Evolutionary conservation across 2,329 filamentous ascomycete species (phyloP), one percentile per base, ranked within the genome.

Genomic region (Pseudogymnoascus sp.): DNA sequence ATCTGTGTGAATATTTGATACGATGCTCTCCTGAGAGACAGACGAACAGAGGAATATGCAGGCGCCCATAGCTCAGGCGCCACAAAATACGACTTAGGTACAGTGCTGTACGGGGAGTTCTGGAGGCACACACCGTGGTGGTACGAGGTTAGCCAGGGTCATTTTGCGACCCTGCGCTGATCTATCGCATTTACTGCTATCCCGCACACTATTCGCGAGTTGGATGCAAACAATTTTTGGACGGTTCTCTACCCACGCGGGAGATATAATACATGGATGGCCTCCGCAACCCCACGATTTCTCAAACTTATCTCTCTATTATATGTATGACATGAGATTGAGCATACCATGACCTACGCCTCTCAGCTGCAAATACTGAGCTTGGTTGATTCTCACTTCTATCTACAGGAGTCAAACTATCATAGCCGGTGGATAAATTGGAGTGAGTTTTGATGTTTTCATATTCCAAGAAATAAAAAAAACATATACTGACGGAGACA

Each of bases 211-310:
- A 29, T 29, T 47, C 18, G 39, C 34, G 51, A 16, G 10, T 10
- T 34, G 12, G 12, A 31, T 18, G 45, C 61, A 63, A 63, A 63
- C 61, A 39, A 16, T 36, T 42, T n/a, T 7, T 42, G 3, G 21
- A 62, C 42, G 61, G 61, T 34, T 11, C 42, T 62, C 57, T 21
- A 26, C 16, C n/a, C 12, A 47, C 39, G 26, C 34, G 36, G 29
- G 29, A 21, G 14, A 63, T 54, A 34, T 63, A 61, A 54, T 54
- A 47, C 61, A 51, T 60, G 34, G 39, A 60, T 63, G 62, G 31
- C 51, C 51, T 61, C 45, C 47, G 40, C 45, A 60, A 36, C 62
- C 47, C 62, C 45, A 63, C 51, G 51, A 37, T 63, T 60, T 61
- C 18, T 36, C 18, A 29, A 5, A 61, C 23, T 2, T n/a, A 61